These are phyloP conservation scores for Tulasnella sp. DNA, from an alignment of 768 basidiomycete species.

Conservation along the genomic window DNA sequence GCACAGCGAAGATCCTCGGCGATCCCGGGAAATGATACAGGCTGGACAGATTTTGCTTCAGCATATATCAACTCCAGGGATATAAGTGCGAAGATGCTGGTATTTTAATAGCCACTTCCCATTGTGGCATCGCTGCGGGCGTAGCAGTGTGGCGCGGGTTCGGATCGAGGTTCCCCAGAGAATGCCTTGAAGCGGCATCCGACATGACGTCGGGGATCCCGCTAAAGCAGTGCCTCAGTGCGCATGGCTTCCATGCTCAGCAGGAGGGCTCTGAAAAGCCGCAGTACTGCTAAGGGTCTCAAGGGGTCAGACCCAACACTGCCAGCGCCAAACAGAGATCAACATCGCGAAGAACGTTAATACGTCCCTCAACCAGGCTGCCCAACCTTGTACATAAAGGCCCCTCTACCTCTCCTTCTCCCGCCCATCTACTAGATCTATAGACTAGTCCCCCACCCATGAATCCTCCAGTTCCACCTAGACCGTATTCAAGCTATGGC, in stretches of 20 bases:
- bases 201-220: background rate
- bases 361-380: background rate
- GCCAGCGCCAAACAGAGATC: background rate
- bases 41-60: too few relatives aligned
- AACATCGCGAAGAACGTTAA: background rate
- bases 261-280: background rate
- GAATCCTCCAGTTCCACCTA: slow-evolving; percentile 30
- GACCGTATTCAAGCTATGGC: slow-evolving; percentile 13
- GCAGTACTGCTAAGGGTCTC: background rate
- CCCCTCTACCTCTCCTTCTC: background rate
- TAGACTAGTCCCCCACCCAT: background rate
- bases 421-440: background rate
- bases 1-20: too few relatives aligned
- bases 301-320: background rate
- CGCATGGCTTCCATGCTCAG: background rate
- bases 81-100: too few relatives aligned
- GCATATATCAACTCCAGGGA: too few relatives aligned
- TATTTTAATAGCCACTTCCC: too few relatives aligned
- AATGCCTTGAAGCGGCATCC: slow-evolving; percentile 5
- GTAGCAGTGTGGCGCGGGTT: too few relatives aligned
- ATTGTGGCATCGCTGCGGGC: too few relatives aligned
- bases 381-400: background rate
- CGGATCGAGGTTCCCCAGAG: too few relatives aligned
- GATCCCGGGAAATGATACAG: too few relatives aligned
- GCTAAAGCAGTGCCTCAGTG: background rate